A percentile compares a stretch with the other conserved stretches of the same genome.
phyloP scores from a whole-genome alignment of 768 basidiomycete species.

The Tylopilus plumbeoviolaceoides region DNA sequence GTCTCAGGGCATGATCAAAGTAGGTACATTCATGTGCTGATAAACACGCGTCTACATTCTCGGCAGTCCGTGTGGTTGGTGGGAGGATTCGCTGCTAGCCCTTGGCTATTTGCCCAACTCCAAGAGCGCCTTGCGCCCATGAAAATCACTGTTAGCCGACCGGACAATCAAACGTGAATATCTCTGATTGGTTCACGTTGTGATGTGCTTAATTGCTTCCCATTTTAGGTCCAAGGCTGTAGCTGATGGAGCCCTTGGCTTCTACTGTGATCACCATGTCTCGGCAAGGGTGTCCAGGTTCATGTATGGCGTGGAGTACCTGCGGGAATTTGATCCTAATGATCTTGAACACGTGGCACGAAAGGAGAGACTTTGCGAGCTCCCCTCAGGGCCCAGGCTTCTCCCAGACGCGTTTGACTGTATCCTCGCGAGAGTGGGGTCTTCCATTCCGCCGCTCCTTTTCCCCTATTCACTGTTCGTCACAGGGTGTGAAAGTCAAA shows the following conservation, averaged over 20 bases:
- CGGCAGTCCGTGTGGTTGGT: conserved; percentile 75
- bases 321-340: conserved; percentile 60
- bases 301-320: conserved; percentile 80
- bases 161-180: conserved; percentile 73
- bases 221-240: conserved; percentile 73
- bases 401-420: conserved; percentile 82
- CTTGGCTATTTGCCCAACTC: conserved; percentile 74
- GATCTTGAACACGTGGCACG: conserved; percentile 66
- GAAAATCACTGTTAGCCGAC: conserved; percentile 62
- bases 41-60: conserved; percentile 8
- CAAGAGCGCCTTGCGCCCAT: conserved; percentile 60
- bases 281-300: conserved; percentile 76
- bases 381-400: conserved; percentile 74
- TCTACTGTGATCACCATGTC: conserved; percentile 82
- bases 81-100: conserved; percentile 79
- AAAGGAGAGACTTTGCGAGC: conserved; percentile 62
- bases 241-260: conserved; percentile 79
- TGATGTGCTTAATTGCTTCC: conserved; percentile 2
- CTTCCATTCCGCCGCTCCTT: conserved; percentile 1
- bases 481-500: conserved; percentile 41
- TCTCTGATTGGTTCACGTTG: conserved; percentile 2
- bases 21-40: conserved; percentile 19
- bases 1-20: conserved; percentile 64
- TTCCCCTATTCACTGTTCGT: conserved; percentile 7
- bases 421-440: conserved; percentile 62